A percentile compares a stretch with the other conserved stretches of the same genome.
These are phyloP conservation scores for Coffea humblotiana DNA, from an alignment of 305 asterid species.

Conservation along the genomic window DNA sequence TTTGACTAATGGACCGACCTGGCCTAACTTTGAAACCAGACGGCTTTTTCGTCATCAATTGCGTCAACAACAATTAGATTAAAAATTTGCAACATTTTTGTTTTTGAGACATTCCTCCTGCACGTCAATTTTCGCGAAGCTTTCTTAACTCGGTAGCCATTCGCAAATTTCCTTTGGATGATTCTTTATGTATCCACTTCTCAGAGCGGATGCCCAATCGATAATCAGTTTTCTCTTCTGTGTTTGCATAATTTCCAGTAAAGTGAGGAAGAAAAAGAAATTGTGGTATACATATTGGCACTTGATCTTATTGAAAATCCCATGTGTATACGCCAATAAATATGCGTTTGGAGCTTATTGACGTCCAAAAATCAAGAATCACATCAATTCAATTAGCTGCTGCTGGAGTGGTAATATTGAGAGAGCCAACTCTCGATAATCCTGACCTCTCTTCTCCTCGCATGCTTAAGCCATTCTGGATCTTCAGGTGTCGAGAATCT, in stretches of 20 bases:
- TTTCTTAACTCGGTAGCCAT: background rate
- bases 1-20: conserved; percentile 20
- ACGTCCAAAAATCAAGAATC: background rate
- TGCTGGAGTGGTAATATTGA: conserved; percentile 39
- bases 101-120: background rate
- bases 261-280: background rate
- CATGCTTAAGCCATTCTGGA: conserved; percentile 71
- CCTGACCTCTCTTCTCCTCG: conserved; percentile 54
- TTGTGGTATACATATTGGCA: background rate
- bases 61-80: background rate
- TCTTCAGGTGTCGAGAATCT: conserved; percentile 74
- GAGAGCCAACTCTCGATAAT: conserved; percentile 66
- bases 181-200: too few species aligned
- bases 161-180: too few species aligned
- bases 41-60: background rate
- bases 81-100: too few species aligned
- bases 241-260: background rate
- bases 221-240: background rate
- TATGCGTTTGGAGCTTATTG: background rate
- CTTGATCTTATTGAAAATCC: background rate
- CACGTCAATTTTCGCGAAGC: background rate
- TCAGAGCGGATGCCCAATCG: background rate
- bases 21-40: conserved; percentile 23
- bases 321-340: too few species aligned
- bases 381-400: too few species aligned